Evolutionary conservation across 768 basidiomycete genomes (phyloP), one percentile per base, ranked within the genome.

Genomic region (Trametes sanguinea): DNA sequence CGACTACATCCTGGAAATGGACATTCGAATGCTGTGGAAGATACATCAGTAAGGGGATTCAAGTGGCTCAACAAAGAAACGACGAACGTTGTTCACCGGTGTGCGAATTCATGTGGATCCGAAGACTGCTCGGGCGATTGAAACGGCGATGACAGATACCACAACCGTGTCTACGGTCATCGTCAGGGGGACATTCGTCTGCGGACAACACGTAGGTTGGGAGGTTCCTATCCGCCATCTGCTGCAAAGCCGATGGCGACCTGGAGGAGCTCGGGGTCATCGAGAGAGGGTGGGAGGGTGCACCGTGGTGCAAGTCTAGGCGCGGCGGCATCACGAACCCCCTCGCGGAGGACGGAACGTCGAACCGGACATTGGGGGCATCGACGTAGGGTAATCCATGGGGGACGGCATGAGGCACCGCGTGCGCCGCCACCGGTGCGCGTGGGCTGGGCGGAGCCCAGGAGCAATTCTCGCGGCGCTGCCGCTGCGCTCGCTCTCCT

Each of bases 1-100:
- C 89, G 81, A 35, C 85, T 87, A 69, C 90, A 92, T 40, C 84
- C 81, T 6, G 86, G 88, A 77, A 78, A 88, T 1, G 88, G 88
- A 65, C 91, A 92, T 42, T 82, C 79, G 74, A 88, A 91, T 13
- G 89, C 91, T 89, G 70, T 16, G 35, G 3, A 14, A 10, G 14
- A 42, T n/a, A 27, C 13, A 39, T 54, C 32, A 63, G 54, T 27
- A 3, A 17, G 40, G 3, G 14, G 16, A 22, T 13, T 4, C 22
- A 33, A n/a, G 35, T 55, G 33, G 27, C 43, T 47, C 29, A 32
- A 50, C 30, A 47, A 32, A 50, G 42, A 4, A 17, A n/a, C 9
- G 9, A 71, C 86, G 72, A 67, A 88, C 87, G 87, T 61, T 83
- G 86, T 14, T 79, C 85, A 13, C 87, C 87, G 7, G 85, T 87